These are phyloP conservation scores for Fusarium albidum DNA, from an alignment of 2,329 filamentous ascomycete genomes.

Conservation along the genomic window DNA sequence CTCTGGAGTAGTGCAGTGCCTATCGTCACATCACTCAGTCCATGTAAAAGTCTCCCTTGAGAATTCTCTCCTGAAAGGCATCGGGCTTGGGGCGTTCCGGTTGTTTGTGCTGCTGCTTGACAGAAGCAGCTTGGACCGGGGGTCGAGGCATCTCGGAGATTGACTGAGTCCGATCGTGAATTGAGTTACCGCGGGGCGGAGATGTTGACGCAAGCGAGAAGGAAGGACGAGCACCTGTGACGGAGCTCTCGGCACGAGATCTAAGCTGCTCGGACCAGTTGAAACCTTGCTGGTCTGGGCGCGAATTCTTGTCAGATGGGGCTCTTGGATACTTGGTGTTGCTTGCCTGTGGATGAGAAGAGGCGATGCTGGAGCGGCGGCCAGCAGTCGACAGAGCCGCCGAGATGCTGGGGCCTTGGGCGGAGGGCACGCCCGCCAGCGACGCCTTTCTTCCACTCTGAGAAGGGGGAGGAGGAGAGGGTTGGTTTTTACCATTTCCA, in stretches of 20 bases:
- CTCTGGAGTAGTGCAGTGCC: constrained; percentile 5
- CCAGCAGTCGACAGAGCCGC: constrained; percentile 46
- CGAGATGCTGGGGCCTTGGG: constrained; percentile 43
- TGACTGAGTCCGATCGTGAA: constrained; percentile 75
- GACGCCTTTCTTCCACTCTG: constrained; percentile 44
- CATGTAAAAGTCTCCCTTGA: constrained; percentile 99
- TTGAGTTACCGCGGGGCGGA: constrained; percentile 45
- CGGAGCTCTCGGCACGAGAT: constrained; percentile 85
- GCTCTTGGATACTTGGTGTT: constrained; percentile 63
- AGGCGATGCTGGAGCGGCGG: constrained; percentile 48
- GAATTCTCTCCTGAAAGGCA: constrained; percentile 93
- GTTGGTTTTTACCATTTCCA: constrained; percentile 68
- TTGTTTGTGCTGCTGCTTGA: constrained; percentile 48
- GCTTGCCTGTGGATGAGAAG: constrained; percentile 63
- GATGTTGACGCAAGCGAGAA: constrained; percentile 64
- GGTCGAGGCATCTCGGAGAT: constrained; percentile 70
- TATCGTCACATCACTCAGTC: constrained; percentile 64
- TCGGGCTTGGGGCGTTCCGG: constrained; percentile 76
- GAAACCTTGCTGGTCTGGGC: constrained; percentile 85
- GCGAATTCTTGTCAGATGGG: constrained; percentile 70
- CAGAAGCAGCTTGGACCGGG: constrained; percentile 58
- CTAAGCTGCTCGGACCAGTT: constrained; percentile 98
- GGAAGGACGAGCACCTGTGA: constrained; percentile 63
- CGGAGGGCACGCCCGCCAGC: constrained; percentile 34
- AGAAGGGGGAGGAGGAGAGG: constrained; percentile 48